phyloP scores from a whole-genome alignment of 345 rosid species.

The rapeseed (Brassica napus) region DNA sequence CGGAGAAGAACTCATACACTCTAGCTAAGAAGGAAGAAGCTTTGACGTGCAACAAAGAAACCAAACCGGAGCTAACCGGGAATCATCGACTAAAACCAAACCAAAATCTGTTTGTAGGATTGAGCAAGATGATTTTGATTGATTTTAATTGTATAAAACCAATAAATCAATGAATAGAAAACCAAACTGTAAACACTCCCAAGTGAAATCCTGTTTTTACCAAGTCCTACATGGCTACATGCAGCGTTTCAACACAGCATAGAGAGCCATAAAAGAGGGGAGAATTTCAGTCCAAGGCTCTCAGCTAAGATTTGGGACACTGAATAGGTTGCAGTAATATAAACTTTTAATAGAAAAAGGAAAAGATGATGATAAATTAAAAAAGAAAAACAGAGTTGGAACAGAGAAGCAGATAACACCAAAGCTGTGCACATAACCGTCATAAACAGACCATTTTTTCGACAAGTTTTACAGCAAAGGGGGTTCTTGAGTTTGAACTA shows the following conservation, averaged over 20 bases:
- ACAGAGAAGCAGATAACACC: conserved; percentile 34
- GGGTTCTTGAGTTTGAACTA: conserved; percentile 3
- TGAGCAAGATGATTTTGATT: background rate
- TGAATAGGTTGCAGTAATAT: background rate
- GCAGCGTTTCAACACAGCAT: conserved; percentile 9
- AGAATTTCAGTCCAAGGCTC: conserved; percentile 4
- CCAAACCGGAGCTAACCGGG: background rate
- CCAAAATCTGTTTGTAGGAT: background rate
- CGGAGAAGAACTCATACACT: background rate
- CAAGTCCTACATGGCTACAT: background rate
- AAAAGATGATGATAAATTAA: background rate
- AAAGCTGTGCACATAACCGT: conserved; percentile 39
- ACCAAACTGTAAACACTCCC: conserved; percentile 5
- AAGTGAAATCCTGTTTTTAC: background rate
- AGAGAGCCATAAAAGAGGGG: background rate
- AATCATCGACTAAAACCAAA: background rate
- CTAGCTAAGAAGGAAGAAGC: background rate
- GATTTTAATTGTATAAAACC: background rate
- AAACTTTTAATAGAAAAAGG: background rate
- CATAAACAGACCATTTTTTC: conserved; percentile 19
- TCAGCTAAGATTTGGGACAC: conserved; percentile 5
- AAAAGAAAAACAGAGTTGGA: conserved; percentile 14
- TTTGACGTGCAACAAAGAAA: background rate
- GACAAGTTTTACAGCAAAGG: conserved; percentile 37
- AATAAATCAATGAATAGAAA: background rate